phyloP scores from a whole-genome alignment of 2,329 filamentous ascomycete genomes.

The Colletotrichum euphorbiae region DNA sequence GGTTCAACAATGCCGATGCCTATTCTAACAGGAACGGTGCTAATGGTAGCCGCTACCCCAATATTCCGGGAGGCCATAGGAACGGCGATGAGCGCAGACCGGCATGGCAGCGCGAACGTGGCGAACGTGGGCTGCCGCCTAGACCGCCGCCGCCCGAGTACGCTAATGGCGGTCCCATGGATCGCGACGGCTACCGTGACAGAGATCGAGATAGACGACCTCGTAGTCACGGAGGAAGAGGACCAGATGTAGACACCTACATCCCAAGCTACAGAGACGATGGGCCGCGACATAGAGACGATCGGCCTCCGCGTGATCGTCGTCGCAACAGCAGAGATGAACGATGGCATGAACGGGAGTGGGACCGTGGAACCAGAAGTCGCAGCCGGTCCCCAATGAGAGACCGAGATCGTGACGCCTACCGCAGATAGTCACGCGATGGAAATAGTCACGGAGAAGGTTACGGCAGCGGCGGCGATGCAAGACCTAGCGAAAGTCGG shows the following conservation, averaged over 20 bases:
- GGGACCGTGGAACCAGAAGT: slow-evolving; percentile 55
- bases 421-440: slow-evolving; percentile 58
- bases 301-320: slow-evolving; percentile 44
- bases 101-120: slow-evolving; percentile 66
- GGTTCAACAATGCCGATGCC: slow-evolving; percentile 64
- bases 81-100: slow-evolving; percentile 61
- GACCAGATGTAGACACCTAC: slow-evolving; percentile 60
- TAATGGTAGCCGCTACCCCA: slow-evolving; percentile 59
- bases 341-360: slow-evolving; percentile 49
- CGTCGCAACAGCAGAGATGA: slow-evolving; percentile 44
- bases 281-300: slow-evolving; percentile 45
- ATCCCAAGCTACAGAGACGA: slow-evolving; percentile 60
- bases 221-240: slow-evolving; percentile 48
- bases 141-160: slow-evolving; percentile 62
- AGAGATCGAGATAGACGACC: slow-evolving; percentile 48
- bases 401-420: slow-evolving; percentile 57
- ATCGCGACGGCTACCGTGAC: slow-evolving; percentile 55
- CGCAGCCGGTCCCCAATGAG: slow-evolving; percentile 54
- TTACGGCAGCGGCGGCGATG: background rate
- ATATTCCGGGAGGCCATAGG: slow-evolving; percentile 46
- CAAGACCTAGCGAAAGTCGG: no score
- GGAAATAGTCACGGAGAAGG: background rate
- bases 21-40: slow-evolving; percentile 62
- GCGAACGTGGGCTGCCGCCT: slow-evolving; percentile 63
- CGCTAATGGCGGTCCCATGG: slow-evolving; percentile 48